A percentile compares a stretch with the other conserved stretches of the same genome.
phyloP scores from a whole-genome alignment of 2,329 filamentous ascomycete genomes.

The Colletotrichum sp. region DNA sequence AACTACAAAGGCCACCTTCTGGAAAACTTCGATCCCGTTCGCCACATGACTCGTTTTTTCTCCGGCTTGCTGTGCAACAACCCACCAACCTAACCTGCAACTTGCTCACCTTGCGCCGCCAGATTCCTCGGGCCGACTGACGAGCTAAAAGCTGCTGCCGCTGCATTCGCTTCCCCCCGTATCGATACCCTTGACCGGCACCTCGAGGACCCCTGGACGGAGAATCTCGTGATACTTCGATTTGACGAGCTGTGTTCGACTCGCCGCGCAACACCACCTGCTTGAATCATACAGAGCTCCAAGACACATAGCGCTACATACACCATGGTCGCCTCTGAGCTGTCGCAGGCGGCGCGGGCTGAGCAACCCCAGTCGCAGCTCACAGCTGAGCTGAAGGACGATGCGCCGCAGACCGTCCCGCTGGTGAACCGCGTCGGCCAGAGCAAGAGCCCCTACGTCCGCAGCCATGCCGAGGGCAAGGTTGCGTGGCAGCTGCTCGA shows the following conservation, averaged over 20 bases:
- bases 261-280: background rate
- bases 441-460: slow-evolving; percentile 62
- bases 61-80: background rate
- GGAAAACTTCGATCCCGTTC: background rate
- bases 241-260: background rate
- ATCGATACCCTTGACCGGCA: background rate
- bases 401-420: slow-evolving; percentile 14
- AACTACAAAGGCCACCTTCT: background rate
- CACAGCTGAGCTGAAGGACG: slow-evolving; percentile 26
- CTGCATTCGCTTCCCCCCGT: background rate
- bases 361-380: slow-evolving; percentile 33
- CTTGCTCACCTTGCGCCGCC: background rate
- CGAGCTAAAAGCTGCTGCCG: background rate
- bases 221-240: background rate
- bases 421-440: slow-evolving; percentile 40
- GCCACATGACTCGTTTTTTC: background rate
- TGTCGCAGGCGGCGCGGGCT: slow-evolving; percentile 26
- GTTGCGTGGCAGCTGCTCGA: slow-evolving; percentile 94
- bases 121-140: background rate
- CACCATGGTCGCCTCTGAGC: slow-evolving; percentile 42
- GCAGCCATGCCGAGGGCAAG: slow-evolving; percentile 77
- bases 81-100: background rate
- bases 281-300: background rate
- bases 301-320: background rate
- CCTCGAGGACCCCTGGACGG: background rate